Base-by-base conservation (phyloP, 2,329 filamentous ascomycete species). In the Dactylellina cionopaga region DNA sequence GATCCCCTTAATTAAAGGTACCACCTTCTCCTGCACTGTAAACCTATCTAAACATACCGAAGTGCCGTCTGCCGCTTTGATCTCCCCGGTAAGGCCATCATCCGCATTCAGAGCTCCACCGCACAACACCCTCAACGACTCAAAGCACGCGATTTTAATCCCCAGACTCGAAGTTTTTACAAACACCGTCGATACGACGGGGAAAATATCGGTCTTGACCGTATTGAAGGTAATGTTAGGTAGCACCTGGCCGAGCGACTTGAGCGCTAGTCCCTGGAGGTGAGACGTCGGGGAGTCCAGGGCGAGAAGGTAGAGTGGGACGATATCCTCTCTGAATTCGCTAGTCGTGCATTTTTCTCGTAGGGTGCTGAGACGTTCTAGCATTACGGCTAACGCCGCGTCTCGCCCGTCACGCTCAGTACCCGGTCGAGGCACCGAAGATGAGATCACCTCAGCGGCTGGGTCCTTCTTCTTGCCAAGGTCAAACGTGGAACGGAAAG, bases 21-120 rank as follows among this genome's bases (percentile, higher is more conserved):
- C 87, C 31, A 99, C 91, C 82, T 97, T 98, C 79, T 99, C 95
- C 80, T 99, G 95, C 82, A 99, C 94, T 0, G 95, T 98, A 78
- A 95, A 98, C 80, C 98, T 98, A 82, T 99, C 95, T 25, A 99
- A 83, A 2, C 94, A 93, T 1, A 88, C 92, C 0, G 90, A 90
- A 0, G 87, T 90, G 2, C 85, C 86, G 1, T 85, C 82, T 78
- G 89, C 89, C 66, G 86, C 85, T 77, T 86, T 87, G 1, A 66
- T 58, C 24, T 63, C 63, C 4, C 64, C 75, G 1, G 63, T 63
- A 27, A 74, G 35, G 24, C 69, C 47, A 29, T 81, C 79, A 17
- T 79, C 76, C 4, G 81, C 79, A 68, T 86, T 84, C 15, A 83
- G 80, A 4, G 86, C 85, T 2, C 93, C 94, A 29, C 95, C 95